Evolutionary conservation across 2,329 filamentous ascomycete species (phyloP).

Genomic region (Cladophialophora carrionii): DNA sequence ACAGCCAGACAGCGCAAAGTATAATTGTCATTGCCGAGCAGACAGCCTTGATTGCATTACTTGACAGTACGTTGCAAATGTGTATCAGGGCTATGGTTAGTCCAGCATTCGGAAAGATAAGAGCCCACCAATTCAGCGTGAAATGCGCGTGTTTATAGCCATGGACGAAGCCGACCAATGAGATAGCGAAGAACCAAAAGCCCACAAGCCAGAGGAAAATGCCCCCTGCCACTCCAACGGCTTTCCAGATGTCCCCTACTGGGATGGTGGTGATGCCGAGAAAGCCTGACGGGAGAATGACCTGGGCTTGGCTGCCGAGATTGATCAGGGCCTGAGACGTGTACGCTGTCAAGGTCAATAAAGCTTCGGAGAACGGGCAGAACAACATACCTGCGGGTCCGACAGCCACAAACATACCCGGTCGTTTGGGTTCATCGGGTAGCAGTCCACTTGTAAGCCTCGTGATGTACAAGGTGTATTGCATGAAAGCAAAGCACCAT

Average conservation of each 20-base stretch:
- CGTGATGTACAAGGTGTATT: conserved; percentile 72
- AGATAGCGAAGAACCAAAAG: conserved; percentile 29
- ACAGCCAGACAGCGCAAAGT: conserved; percentile 54
- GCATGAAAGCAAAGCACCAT: conserved; percentile 67
- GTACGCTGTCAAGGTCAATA: conserved; percentile 15
- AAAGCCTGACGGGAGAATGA: conserved; percentile 18
- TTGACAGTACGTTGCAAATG: conserved; percentile 57
- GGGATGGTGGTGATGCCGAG: conserved; percentile 16
- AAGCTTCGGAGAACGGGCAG: not conserved
- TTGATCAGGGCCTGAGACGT: conserved; percentile 19
- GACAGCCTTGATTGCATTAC: conserved; percentile 56
- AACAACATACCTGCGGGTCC: conserved; percentile 12
- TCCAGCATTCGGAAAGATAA: conserved; percentile 68
- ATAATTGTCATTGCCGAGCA: conserved; percentile 56
- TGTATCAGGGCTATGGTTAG: conserved; percentile 63
- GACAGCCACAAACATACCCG: conserved; percentile 28
- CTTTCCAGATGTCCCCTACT: conserved; percentile 15
- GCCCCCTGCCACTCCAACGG: conserved; percentile 6
- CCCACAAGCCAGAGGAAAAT: conserved; percentile 26
- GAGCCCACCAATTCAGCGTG: conserved; percentile 63
- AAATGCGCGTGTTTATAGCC: conserved; percentile 40
- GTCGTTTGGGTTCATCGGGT: conserved; percentile 5
- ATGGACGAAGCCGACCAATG: conserved; percentile 9
- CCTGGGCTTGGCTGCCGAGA: conserved; percentile 14
- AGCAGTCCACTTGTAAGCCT: conserved; percentile 36